These are phyloP conservation scores for Dalbergia cultrata DNA, from an alignment of 306 rosid species.

Conservation along the genomic window DNA sequence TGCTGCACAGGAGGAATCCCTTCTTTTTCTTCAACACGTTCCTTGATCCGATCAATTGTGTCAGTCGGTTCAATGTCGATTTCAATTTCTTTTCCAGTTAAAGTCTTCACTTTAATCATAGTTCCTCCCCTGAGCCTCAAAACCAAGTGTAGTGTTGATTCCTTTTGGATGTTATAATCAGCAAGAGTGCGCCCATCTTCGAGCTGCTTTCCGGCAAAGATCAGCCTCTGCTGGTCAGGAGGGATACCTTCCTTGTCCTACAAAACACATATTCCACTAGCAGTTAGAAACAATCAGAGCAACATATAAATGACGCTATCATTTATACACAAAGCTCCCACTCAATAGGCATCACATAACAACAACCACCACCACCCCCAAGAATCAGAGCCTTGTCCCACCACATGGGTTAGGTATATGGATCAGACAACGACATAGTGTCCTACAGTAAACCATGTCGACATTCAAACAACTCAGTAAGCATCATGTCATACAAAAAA, in stretches of 20 bases:
- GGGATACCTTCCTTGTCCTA: slow-evolving; percentile 99
- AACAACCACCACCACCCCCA: not conserved
- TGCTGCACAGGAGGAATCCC: slow-evolving; percentile 99
- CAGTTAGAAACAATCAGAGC: slow-evolving; percentile 3
- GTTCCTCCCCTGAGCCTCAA: slow-evolving; percentile 99
- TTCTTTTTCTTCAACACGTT: slow-evolving; percentile 97
- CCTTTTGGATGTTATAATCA: slow-evolving; percentile 95
- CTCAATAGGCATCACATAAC: not conserved
- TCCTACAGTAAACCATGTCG: too few species aligned
- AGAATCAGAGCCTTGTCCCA: too few species aligned
- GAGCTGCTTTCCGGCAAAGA: slow-evolving; percentile 98
- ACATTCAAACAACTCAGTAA: not conserved
- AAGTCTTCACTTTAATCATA: slow-evolving; percentile 98
- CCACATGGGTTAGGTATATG: too few species aligned
- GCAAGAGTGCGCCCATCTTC: slow-evolving; percentile 98
- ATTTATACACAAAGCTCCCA: slow-evolving; percentile 18
- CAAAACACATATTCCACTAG: slow-evolving; percentile 38
- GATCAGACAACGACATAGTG: too few species aligned
- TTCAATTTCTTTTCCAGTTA: slow-evolving; percentile 98
- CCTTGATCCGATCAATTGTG: slow-evolving; percentile 93
- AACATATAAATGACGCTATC: slow-evolving; percentile 4
- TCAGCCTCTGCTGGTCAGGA: slow-evolving; percentile 95
- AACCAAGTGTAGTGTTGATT: slow-evolving; percentile 93
- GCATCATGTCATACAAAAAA: slow-evolving; percentile 2
- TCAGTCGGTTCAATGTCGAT: slow-evolving; percentile 95